Percentiles rank a stretch among this genome's conserved stretches.
phyloP scores from a whole-genome alignment of 768 basidiomycete genomes.

The Infundibulicybe gibba region DNA sequence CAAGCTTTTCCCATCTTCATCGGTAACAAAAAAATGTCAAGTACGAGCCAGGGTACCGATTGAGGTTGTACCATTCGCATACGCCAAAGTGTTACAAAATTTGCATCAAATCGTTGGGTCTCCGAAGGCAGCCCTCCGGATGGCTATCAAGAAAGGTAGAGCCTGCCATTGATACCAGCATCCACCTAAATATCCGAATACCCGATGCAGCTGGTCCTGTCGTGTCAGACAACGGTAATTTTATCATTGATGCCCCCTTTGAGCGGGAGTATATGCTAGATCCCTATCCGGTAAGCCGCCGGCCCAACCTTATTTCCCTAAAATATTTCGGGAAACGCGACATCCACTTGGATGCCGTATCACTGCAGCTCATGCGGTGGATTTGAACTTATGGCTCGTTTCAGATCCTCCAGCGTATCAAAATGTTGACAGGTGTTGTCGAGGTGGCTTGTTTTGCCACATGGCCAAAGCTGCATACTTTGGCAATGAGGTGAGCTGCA shows the following conservation, averaged over 20 bases:
- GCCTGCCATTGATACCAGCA: not conserved
- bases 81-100: conserved; percentile 79
- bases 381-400: not conserved
- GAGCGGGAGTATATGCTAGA: conserved; percentile 60
- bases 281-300: conserved; percentile 50
- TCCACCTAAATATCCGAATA: not conserved
- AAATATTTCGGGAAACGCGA: not conserved
- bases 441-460: conserved; percentile 94
- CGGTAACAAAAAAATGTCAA: conserved; percentile 21
- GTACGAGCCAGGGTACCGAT: conserved; percentile 89
- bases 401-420: conserved; percentile 77
- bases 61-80: conserved; percentile 96
- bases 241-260: conserved; percentile 96
- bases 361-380: not conserved
- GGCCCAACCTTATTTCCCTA: not conserved
- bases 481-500: conserved; percentile 64
- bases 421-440: conserved; percentile 96
- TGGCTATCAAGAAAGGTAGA: conserved; percentile 80
- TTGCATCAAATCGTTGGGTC: conserved; percentile 59
- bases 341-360: not conserved
- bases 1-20: not conserved
- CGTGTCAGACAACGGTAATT: conserved; percentile 96
- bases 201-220: conserved; percentile 76
- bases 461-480: conserved; percentile 98
- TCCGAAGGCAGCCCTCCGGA: conserved; percentile 75